Base-by-base conservation (phyloP, 305 asterid species). In the Fraxinus sp. region DNA sequence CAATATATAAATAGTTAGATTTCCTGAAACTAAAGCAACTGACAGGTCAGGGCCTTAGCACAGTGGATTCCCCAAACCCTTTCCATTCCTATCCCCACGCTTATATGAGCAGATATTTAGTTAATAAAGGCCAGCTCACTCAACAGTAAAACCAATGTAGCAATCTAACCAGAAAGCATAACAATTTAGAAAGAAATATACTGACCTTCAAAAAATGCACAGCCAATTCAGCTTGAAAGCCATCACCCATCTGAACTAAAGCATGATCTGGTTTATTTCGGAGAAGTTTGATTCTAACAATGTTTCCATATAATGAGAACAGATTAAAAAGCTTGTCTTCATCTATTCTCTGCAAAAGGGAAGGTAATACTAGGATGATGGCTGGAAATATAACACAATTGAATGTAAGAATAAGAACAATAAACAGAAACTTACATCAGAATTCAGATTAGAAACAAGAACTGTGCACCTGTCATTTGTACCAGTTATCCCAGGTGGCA, bases 191-290 rank as follows among this genome's bases (percentile, higher is more conserved):
- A 84, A 68, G 76, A 86, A 59, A 36, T 68, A 72, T 26, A 36
- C 79, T 74, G 44, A 95, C 99, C 98, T 94, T 95, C 87, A 94
- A 87, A 85, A 94, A 95, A 88, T 95, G 97, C 74, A 96, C 98
- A 72, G 98, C 99, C 91, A 96, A 86, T 87, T 96, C 99, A 84
- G 99, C 98, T 91, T 96, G 98, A 86, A 96, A 94, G 77, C 99
- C 99, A 89, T 94, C 99, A 59, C 98, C 97, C 98, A 96, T 91
- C 91, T 96, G 98, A 80, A 96, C 95, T 76, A 96, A 86, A 33
- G 97, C 98, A 88, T 96, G 99, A 87, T 96, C 99, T 41, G 97
- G 99, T 85, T 95, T 95, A 80, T 92, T 90, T 10, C 92, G 94
- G 33, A 92, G 93, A 85, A 92, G 90, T 91, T 93, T 94, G 88